Evolutionary conservation across 768 basidiomycete species (phyloP), one percentile per base, ranked within the genome.

Genomic region (Pisolithus albus): DNA sequence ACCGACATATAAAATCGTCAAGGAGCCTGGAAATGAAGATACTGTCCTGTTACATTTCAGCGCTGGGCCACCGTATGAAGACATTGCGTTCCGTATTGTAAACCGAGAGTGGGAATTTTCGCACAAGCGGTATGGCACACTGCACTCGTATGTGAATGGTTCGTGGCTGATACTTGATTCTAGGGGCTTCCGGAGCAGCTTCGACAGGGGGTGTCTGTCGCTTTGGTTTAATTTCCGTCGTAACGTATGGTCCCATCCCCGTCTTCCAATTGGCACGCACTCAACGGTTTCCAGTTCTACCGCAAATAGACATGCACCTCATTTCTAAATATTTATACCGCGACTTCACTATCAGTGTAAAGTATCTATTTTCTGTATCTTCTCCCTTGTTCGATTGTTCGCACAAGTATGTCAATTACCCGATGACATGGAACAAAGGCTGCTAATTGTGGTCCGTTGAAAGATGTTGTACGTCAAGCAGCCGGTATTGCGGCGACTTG

Each of bases 81-180:
- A 98, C 58, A 94, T 98, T 55, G 96, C 96, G 7, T 99, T 99
- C 75, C 80, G 92, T 54, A 95, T 99, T 54, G 95, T 99, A 52
- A 92, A 96, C 61, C 80, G 92, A 49, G 93, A 96, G 67, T 99
- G 96, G 96, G 96, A 98, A 61, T 95, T 90, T 68, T 94, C 92
- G 37, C 94, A 98, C 63, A 96, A 95, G 75, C 82, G 92, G 91
- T 90, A 65, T 49, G 72, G 54, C 28, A 21, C 21, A 54, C 48
- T 46, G 11, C 37, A 16, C 46, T 21, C 43, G 36, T 38, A 15
- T 44, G 67, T 19, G 52, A 50, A 13, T 28, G 13, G n/a, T 42
- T 24, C 55, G 51, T 55, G 53, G 32, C 45, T 60, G 24, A 63
- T 56, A 40, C 7, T 43, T 37, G 38, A 18, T 50, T 21, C 28